Base-by-base conservation (phyloP, 495 filamentous ascomycete genomes). In the Hyaloscypha hepaticicola region DNA sequence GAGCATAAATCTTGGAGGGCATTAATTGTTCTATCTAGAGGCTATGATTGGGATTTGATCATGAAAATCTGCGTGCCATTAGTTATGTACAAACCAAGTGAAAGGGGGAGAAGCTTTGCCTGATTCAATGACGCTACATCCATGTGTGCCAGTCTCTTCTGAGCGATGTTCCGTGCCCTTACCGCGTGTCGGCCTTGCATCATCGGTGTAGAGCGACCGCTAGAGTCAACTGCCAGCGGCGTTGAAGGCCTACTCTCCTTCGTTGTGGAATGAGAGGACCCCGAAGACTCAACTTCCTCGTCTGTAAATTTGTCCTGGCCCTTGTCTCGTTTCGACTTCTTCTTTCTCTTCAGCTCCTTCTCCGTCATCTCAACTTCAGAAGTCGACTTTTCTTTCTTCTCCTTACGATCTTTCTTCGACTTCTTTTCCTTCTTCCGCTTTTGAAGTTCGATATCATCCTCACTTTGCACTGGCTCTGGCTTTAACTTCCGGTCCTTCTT, bases 121-220 rank as follows among this genome's bases (percentile, higher is more conserved):
- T 94, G 89, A 66, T 91, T 91, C 58, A 94, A 75, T 6, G 90
- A 89, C 69, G 85, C 84, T 38, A 80, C 78, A 73, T 94, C 88
- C 75, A 89, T 78, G 50, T 87, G 80, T 3, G 90, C 89, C 78
- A 84, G 83, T 72, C 83, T 87, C 77, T 96, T 96, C 69, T 91
- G 88, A 45, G 85, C 87, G 70, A 94, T 93, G 70, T 90, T 87
- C 53, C 89, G 80, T 58, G 85, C 79, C 67, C 91, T 79, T 58
- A 89, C 83, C 50, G 85, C 77, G 70, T 89, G 87, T 58, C 88
- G 81, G 31, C 78, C 78, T 31, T 77, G 76, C 38, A 82, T 77
- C 55, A 74, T 73, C 52, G 79, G 74, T 8, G 77, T 75, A 28
- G 79, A 74, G 29, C 45, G 28, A 63, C 68, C 65, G 65, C 70